phyloP scores from a whole-genome alignment of 139 green algal species.

The Tetraselmis chui region DNA sequence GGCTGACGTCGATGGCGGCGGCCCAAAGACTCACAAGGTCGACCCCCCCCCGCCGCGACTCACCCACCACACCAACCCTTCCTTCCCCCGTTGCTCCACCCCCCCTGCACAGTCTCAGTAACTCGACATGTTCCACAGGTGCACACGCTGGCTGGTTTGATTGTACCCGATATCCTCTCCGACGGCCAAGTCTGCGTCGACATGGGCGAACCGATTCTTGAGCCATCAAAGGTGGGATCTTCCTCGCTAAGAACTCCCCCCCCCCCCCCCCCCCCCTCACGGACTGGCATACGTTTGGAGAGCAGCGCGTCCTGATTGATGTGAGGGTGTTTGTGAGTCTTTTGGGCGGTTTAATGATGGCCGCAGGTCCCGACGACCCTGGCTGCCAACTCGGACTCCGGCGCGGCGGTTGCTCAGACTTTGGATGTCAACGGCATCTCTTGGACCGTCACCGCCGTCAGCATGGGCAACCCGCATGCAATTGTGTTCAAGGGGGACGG shows the following conservation, averaged over 20 bases:
- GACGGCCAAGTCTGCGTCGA: constrained; percentile 94
- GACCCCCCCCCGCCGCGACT: background rate
- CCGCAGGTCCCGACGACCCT: no score
- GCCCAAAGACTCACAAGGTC: constrained; percentile 3
- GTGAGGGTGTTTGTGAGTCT: no score
- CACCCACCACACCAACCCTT: background rate
- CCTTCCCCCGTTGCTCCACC: background rate
- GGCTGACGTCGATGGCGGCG: constrained; percentile 59
- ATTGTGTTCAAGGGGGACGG: constrained; percentile 70
- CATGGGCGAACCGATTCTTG: constrained; percentile 90
- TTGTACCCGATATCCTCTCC: constrained; percentile 75
- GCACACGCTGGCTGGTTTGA: constrained; percentile 87
- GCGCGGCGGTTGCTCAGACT: constrained; percentile 57
- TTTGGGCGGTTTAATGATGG: no score
- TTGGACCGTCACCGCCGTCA: constrained; percentile 82
- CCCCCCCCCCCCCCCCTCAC: no score
- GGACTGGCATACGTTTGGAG: no score
- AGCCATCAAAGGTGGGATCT: constrained; percentile 52
- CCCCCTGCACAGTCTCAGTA: no score
- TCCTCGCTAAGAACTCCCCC: no score
- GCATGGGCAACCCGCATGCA: constrained; percentile 97
- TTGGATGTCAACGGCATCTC: constrained; percentile 66
- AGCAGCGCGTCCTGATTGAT: no score
- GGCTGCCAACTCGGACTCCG: constrained; percentile 28
- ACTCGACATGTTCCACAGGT: no score